Percentiles rank a stretch among this genome's conserved stretches.
Conservation (phyloP, 1,284 basidiomycete species). For the Fomitopsis palustris region DNA sequence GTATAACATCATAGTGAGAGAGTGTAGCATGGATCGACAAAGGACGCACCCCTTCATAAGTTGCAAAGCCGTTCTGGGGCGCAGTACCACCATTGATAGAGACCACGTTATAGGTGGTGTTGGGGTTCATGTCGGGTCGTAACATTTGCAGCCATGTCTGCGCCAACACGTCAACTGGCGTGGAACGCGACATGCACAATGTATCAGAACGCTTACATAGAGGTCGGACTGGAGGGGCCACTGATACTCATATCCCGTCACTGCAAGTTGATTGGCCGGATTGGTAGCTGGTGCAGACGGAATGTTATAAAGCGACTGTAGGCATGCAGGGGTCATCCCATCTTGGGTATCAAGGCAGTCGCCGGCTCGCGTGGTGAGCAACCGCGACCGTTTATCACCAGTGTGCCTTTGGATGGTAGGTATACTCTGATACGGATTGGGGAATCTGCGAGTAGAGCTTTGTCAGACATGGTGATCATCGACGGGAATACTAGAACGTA, state of each 20-base stretch:
- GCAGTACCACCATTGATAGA: too few relatives aligned
- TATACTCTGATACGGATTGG: too few relatives aligned
- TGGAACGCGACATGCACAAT: too few relatives aligned
- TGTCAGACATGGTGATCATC: background rate
- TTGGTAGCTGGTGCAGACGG: slow-evolving; percentile 41
- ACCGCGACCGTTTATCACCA: background rate
- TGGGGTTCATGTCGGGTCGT: slow-evolving; percentile 42
- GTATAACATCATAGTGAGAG: background rate
- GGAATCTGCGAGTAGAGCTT: too few relatives aligned
- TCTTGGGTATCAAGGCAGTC: background rate
- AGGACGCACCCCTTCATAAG: too few relatives aligned
- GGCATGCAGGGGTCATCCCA: slow-evolving; percentile 41
- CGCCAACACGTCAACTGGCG: background rate
- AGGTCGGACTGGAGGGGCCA: slow-evolving; percentile 18
- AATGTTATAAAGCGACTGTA: slow-evolving; percentile 50
- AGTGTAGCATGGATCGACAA: background rate
- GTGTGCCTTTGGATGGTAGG: too few relatives aligned
- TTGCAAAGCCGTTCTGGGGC: too few relatives aligned
- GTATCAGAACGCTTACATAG: background rate
- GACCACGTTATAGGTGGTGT: slow-evolving; percentile 22
- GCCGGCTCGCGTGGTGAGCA: background rate
- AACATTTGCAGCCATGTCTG: slow-evolving; percentile 48
- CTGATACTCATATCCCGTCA: slow-evolving; percentile 55
- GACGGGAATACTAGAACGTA: slow-evolving; percentile 3
- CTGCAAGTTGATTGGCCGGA: slow-evolving; percentile 44